A percentile compares a stretch with the other conserved stretches of the same genome.
Evolutionary conservation across 1,139 yeast genomes (phyloP).

Genomic region (Arxiozyma telluris): DNA sequence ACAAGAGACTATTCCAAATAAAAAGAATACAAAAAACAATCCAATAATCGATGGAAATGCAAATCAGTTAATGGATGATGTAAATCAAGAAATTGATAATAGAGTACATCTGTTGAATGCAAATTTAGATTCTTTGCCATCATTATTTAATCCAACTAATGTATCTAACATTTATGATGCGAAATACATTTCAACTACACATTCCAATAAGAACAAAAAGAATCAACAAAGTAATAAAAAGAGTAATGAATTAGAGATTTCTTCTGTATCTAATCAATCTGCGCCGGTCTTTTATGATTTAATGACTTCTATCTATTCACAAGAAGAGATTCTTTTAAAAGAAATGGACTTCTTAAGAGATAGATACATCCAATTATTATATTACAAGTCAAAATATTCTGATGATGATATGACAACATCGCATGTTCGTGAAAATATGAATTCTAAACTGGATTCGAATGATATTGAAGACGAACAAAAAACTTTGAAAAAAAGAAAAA

Average conservation of each 20-base stretch:
- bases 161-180: background rate
- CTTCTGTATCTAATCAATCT: background rate
- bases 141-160: conserved; percentile 4
- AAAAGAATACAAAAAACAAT: conserved; percentile 4
- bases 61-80: conserved; percentile 5
- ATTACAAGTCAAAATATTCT: conserved; percentile 5
- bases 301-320: conserved; percentile 23
- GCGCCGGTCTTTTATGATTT: conserved; percentile 20
- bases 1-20: background rate
- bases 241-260: background rate
- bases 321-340: conserved; percentile 23
- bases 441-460: background rate
- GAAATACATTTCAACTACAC: background rate
- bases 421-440: background rate
- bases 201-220: background rate
- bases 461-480: background rate
- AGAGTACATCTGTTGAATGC: conserved; percentile 18
- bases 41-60: conserved; percentile 16
- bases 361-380: conserved; percentile 19
- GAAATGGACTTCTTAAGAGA: conserved; percentile 24
- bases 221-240: background rate
- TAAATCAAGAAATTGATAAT: conserved; percentile 16
- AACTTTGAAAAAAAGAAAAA: background rate
- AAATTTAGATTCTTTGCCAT: conserved; percentile 16
- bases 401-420: background rate